phyloP scores from a whole-genome alignment of 192 early-diverging fungal species.

The Backusella australiensis region DNA sequence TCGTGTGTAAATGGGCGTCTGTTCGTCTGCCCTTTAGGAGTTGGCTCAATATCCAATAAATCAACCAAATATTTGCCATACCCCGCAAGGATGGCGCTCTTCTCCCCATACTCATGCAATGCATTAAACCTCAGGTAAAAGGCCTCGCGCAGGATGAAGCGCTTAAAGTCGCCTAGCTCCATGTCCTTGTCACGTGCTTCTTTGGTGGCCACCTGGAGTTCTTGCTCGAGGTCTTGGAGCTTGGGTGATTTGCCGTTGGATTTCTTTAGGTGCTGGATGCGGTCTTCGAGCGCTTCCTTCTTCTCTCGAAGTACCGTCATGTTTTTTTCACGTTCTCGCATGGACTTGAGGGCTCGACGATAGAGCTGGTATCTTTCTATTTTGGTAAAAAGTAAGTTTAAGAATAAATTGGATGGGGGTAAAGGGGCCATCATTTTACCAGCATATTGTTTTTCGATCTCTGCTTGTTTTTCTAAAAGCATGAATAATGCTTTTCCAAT shows the following conservation, averaged over 20 bases:
- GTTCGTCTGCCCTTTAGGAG: conserved; percentile 3
- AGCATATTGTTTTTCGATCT: conserved; percentile 12
- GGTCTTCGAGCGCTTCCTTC: conserved; percentile 12
- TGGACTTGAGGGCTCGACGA: conserved; percentile 23
- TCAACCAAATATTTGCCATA: conserved; percentile 41
- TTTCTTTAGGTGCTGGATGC: conserved; percentile 21
- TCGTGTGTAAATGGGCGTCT: conserved; percentile 25
- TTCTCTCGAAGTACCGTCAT: conserved; percentile 18
- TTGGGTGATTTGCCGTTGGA: conserved; percentile 8
- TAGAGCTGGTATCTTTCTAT: conserved; percentile 29
- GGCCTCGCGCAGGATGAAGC: conserved; percentile 36
- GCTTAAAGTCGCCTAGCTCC: conserved; percentile 34
- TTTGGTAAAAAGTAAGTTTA: neutral
- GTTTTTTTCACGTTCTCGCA: conserved; percentile 11
- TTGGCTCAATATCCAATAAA: conserved; percentile 36
- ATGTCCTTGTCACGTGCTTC: conserved; percentile 17
- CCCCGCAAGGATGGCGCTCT: conserved; percentile 31
- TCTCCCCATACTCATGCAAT: conserved; percentile 38
- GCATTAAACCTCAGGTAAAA: conserved; percentile 43
- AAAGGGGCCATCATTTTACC: neutral
- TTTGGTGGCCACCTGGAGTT: neutral
- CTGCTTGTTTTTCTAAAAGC: conserved; percentile 10
- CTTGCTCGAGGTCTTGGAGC: conserved; percentile 26
- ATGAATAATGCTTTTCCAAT: neutral
- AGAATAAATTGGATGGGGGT: too few relatives aligned